These are phyloP conservation scores for Petrea volubilis DNA, from an alignment of 257 asterid genomes.

Conservation along the genomic window DNA sequence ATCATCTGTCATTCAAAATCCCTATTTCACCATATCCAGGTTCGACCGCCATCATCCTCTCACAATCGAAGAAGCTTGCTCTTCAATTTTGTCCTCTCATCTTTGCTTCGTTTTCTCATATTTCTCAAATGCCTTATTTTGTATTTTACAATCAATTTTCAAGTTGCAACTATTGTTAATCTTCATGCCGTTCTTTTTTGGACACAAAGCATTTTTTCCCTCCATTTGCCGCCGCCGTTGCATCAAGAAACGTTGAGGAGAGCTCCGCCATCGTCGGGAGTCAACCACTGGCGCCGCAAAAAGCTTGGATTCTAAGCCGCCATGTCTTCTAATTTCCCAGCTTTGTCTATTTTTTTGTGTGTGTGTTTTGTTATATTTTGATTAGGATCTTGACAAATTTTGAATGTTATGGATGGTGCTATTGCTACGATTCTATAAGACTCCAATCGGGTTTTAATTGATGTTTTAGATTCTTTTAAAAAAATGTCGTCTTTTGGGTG, in stretches of 20 bases:
- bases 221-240: not conserved
- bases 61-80: too few species aligned
- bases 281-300: slow-evolving; percentile 58
- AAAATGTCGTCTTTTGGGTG: too few species aligned
- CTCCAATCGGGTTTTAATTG: slow-evolving; percentile 9
- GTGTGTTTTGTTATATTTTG: not conserved
- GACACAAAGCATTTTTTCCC: not conserved
- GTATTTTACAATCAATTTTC: too few species aligned
- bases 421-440: not conserved
- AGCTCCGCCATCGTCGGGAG: slow-evolving; percentile 21
- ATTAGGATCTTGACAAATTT: slow-evolving; percentile 23
- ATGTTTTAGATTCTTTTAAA: not conserved
- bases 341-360: not conserved
- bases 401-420: slow-evolving; percentile 2
- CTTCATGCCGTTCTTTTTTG: too few species aligned
- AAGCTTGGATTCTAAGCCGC: slow-evolving; percentile 53
- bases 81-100: too few species aligned
- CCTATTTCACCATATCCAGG: too few species aligned
- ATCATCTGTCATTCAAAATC: too few species aligned
- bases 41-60: too few species aligned
- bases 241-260: not conserved
- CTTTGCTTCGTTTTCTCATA: too few species aligned
- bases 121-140: too few species aligned
- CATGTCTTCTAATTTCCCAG: not conserved
- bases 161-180: too few species aligned